Base-by-base conservation (phyloP, 1,284 basidiomycete species). In the Papiliotrema flavescens region DNA sequence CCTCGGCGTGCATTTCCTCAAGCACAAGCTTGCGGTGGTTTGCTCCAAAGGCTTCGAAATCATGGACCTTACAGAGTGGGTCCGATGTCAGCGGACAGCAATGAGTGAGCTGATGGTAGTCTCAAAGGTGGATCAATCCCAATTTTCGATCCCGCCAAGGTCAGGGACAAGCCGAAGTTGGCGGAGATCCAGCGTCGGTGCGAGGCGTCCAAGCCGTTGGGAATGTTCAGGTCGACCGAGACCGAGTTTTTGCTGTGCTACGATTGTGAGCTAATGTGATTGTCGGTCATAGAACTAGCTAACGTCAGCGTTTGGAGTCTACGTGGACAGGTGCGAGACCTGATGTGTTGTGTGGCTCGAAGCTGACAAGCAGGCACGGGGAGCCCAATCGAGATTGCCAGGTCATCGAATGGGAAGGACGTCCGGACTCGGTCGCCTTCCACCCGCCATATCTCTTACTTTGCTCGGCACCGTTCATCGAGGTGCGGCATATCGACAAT, bases 11-110 rank as follows among this genome's bases (percentile, higher is more conserved):
- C 86, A 93, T 64, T 98, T 97, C 80, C 80, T 96, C 56, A 90
- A 90, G 71, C 86, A 88, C 26, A 90, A 87, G 76, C 86, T 98
- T 56, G 91, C 90, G 5, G 88, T 98, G 54, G 82, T 95, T 32
- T 94, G 92, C 64, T 84, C 88, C 2, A 92, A 89, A 67, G 92
- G 90, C n/a, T 95, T 97, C 66, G 90, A 95, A 77, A 95, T 97
- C 65, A 96, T 97, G 89, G 89, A 96, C 71, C 80, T 98, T 34
- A 84, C 84, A 2, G 86, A 90, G 90, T 91, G 73, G 40, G 88
- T 80, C 17, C n/a, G n/a, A n/a, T 11, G 15, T 13, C 19, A 7
- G 19, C 13, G 4, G 22, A 34, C 3, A 7, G 3, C n/a, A 8
- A 19, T 6, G 40, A 6, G 37, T 17, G 34, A 14, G 3, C 28